Percentiles rank a stretch among this genome's conserved stretches.
These are phyloP conservation scores for Cnidoscolus chayamansa DNA, from an alignment of 441 rosid genomes.

Conservation along the genomic window DNA sequence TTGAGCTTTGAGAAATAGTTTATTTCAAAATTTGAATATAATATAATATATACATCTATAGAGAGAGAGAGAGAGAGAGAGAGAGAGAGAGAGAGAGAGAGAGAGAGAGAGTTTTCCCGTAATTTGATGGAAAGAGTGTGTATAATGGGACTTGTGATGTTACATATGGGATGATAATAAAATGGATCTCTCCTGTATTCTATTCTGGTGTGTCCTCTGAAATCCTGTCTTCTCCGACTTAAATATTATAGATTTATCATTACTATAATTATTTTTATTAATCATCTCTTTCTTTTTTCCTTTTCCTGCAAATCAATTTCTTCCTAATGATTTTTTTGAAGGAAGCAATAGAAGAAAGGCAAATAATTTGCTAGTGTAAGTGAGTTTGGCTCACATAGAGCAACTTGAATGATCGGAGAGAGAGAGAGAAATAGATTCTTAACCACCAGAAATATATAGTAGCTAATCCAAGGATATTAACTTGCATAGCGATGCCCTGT, in stretches of 20 bases:
- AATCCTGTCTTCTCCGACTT: too few relatives aligned
- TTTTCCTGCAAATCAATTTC: background rate
- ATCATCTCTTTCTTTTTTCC: background rate
- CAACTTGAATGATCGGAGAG: background rate
- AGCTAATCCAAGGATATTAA: conserved; percentile 9
- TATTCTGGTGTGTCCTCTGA: too few relatives aligned
- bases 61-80: too few relatives aligned
- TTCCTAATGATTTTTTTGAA: conserved; percentile 5
- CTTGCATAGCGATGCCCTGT: conserved; percentile 25
- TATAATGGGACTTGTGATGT: background rate
- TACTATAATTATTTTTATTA: too few relatives aligned
- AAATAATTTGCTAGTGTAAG: conserved; percentile 6
- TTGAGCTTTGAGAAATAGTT: too few relatives aligned
- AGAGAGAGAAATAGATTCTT: background rate
- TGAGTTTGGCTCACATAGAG: conserved; percentile 4
- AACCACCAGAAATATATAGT: background rate
- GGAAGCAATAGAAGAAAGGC: background rate
- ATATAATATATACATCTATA: too few relatives aligned
- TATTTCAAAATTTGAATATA: too few relatives aligned
- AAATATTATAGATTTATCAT: too few relatives aligned
- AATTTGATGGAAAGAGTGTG: too few relatives aligned
- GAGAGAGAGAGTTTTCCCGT: too few relatives aligned
- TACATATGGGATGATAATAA: background rate
- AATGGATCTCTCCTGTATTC: too few relatives aligned
- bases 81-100: too few relatives aligned